phyloP scores from a whole-genome alignment of 2,329 filamentous ascomycete genomes.

The Colletotrichum costaricense region DNA sequence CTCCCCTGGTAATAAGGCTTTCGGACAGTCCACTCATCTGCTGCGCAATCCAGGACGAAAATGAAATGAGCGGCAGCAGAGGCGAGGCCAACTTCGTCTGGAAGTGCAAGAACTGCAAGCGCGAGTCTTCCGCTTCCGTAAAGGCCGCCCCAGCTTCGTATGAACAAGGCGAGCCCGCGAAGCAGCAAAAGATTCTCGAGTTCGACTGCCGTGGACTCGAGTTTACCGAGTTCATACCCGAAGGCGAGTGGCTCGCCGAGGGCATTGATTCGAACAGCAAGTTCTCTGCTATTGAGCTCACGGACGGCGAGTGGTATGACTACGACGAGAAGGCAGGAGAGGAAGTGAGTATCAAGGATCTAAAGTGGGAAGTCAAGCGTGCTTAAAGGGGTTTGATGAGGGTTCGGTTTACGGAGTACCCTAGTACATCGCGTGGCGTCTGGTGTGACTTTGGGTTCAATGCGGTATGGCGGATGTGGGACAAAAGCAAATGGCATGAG shows the following conservation, averaged over 20 bases:
- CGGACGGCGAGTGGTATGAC: conserved; percentile 96
- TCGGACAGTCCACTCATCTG: not conserved
- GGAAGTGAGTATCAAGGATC: conserved; percentile 91
- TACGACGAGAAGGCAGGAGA: conserved; percentile 95
- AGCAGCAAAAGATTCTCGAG: conserved; percentile 82
- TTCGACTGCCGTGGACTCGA: conserved; percentile 96
- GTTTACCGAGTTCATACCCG: conserved; percentile 89
- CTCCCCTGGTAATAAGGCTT: not conserved
- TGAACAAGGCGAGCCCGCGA: conserved; percentile 76
- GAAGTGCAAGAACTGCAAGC: conserved; percentile 98
- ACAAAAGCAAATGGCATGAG: not conserved
- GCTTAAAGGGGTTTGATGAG: conserved; percentile 58
- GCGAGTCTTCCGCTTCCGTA: conserved; percentile 88
- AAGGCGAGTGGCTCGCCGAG: conserved; percentile 93
- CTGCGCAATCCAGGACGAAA: conserved; percentile 73
- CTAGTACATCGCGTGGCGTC: conserved; percentile 29
- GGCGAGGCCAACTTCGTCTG: conserved; percentile 99
- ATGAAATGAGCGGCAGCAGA: conserved; percentile 91
- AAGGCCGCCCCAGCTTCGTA: conserved; percentile 80
- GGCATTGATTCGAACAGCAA: conserved; percentile 84
- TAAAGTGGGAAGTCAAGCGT: conserved; percentile 87
- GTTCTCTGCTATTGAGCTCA: conserved; percentile 84
- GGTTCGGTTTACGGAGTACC: not conserved
- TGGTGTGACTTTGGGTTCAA: conserved; percentile 3
- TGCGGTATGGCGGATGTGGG: not conserved